Base-by-base conservation (phyloP, 768 basidiomycete species). In the Fibroporia radiculosa region DNA sequence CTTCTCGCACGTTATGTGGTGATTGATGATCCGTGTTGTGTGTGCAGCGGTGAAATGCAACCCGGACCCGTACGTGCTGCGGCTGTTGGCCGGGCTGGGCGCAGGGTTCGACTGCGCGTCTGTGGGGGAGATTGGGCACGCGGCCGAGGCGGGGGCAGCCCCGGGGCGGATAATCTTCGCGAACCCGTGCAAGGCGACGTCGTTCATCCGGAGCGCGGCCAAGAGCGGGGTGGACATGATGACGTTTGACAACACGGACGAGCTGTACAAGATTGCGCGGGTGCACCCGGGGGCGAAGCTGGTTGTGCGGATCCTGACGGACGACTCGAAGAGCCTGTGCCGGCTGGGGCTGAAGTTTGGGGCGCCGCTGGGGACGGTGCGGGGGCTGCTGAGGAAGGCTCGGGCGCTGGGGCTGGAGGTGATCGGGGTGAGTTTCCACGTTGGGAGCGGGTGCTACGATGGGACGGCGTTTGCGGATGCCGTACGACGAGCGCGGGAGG, bases 161-260 rank as follows among this genome's bases (percentile, higher is more conserved):
- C 81, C 93, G 2, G 74, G 77, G 43, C 77, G 84, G 47, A 86
- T 99, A 72, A 90, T 98, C 60, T 99, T 92, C 58, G 96, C 96
- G 52, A 99, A 99, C 66, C 96, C 96, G 0, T 98, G 96, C 82
- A 99, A 99, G 68, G 89, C 96, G 2, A 74, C 78, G 10, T 95
- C 92, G 0, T 97, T 93, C 69, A 75, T 99, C 56, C 86, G 93
- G 39, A 77, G 80, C 55, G 88, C 96, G 13, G 81, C 82, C 32
- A 80, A 75, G 55, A 65, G 70, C 25, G 82, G 86, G 18, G 93
- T 98, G 42, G 76, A 90, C 59, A 81, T 76, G 68, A 96, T 97
- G 95, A 97, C 95, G 4, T 99, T 99, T 61, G 96, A 99, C 70
- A 99, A 98, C 65, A 77, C 78, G 31, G 96, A 99, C 66, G 96